phyloP scores from a whole-genome alignment of 352 stramenopile species.

The Globisporangium polare region DNA sequence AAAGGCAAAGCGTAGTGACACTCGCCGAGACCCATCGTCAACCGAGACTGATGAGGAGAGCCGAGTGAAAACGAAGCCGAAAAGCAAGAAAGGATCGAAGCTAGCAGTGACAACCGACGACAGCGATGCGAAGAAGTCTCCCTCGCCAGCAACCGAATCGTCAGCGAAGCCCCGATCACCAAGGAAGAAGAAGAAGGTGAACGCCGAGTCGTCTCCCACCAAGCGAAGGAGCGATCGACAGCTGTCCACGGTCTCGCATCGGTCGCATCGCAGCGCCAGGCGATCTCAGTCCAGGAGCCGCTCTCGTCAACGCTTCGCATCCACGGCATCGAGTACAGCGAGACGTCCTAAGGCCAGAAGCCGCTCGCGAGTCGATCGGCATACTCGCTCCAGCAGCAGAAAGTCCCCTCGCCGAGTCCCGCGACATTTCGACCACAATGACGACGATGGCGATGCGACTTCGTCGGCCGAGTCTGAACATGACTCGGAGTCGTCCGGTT shows the following conservation, averaged over 20 bases:
- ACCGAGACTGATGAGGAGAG: constrained; percentile 13
- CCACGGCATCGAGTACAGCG: background rate
- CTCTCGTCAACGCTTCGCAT: background rate
- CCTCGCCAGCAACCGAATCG: background rate
- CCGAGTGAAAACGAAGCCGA: background rate
- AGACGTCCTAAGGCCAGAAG: background rate
- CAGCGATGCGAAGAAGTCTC: constrained; percentile 7
- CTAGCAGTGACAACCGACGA: constrained; percentile 6
- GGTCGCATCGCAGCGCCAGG: constrained; percentile 1
- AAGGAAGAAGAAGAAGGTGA: constrained; percentile 1
- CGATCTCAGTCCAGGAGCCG: constrained; percentile 4
- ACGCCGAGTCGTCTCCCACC: background rate
- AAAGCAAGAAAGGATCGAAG: constrained; percentile 1
- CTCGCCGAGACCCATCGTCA: constrained; percentile 1
- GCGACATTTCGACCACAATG: too few relatives aligned
- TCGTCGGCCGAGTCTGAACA: constrained; percentile 12
- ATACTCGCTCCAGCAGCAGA: background rate
- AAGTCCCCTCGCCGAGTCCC: background rate
- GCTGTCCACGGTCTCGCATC: background rate
- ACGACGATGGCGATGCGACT: background rate
- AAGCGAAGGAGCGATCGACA: constrained; percentile 9
- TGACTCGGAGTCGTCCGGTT: constrained; percentile 24
- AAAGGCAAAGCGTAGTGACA: background rate
- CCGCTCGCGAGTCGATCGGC: background rate
- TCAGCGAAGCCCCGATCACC: background rate